Base-by-base conservation (phyloP, 164 flowering plant genomes). In the Protea cynaroides region DNA sequence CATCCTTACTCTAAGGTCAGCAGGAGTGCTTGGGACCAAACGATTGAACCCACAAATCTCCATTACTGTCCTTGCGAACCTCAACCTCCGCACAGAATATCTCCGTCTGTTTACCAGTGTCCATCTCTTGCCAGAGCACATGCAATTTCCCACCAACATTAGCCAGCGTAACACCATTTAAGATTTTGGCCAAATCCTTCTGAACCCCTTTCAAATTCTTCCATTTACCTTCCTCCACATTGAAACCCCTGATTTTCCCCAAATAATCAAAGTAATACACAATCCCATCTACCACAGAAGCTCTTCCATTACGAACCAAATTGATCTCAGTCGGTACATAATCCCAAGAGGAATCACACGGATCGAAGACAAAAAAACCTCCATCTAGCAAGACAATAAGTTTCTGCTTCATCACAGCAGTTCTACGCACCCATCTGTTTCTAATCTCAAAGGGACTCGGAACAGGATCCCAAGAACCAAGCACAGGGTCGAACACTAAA, bases 351-450 rank as follows among this genome's bases (percentile, higher is more conserved):
- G n/a, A n/a, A n/a, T n/a, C n/a, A n/a, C n/a, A n/a, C n/a, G n/a
- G n/a, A n/a, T n/a, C n/a, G n/a, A n/a, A n/a, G n/a, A n/a, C n/a
- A n/a, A n/a, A n/a, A n/a, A n/a, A n/a, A 0, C 92, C 92, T 59
- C 92, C 69, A 65, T 92, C n/a, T n/a, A n/a, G n/a, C n/a, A 94
- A 8, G 87, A 84, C 91, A 89, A 49, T 78, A 86, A 0, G 89
- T 47, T 65, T 88, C 5, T 72, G 80, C 7, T 59, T 79, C 18
- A 86, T 65, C 14, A 92, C 87, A 0, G 93, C 91, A 60, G 90
- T 81, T 2, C 84, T 87, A 63, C 86, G 96, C 96, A 92, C 88
- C 96, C 93, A 89, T 62, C 81, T 84, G 54, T 83, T 88, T 76
- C 82, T 74, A 7, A 81, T 62, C 59, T 86, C 93, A 14, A 72